phyloP scores from a whole-genome alignment of 306 rosid genomes.

The Mucuna pruriens region DNA sequence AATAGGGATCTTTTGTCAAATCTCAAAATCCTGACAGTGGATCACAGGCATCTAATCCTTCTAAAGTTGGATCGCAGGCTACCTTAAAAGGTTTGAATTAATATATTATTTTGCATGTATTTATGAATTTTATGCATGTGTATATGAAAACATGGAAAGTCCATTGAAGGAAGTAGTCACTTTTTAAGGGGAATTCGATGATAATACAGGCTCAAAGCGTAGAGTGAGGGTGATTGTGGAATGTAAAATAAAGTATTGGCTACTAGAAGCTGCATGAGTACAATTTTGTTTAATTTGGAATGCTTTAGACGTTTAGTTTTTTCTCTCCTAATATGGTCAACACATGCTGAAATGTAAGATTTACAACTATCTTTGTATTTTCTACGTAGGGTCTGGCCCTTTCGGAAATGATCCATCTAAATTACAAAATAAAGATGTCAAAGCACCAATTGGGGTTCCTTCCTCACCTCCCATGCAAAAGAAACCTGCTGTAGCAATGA shows the following conservation, averaged over 20 bases:
- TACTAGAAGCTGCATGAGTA: constrained; percentile 9
- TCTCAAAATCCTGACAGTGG: constrained; percentile 65
- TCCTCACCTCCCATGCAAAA: constrained; percentile 49
- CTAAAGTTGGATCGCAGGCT: constrained; percentile 54
- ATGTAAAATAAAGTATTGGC: constrained; percentile 13
- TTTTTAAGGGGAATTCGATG: neutral
- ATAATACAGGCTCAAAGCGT: neutral
- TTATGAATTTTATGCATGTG: constrained; percentile 16
- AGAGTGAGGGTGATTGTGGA: neutral
- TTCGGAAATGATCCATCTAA: constrained; percentile 59
- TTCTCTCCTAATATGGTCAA: constrained; percentile 23
- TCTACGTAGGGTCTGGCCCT: constrained; percentile 53
- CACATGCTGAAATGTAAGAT: constrained; percentile 9
- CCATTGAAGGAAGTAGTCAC: neutral
- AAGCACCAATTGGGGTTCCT: constrained; percentile 50
- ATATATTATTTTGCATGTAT: constrained; percentile 19
- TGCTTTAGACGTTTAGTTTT: constrained; percentile 26
- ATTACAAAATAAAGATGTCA: constrained; percentile 61
- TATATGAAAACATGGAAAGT: constrained; percentile 8
- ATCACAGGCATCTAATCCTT: constrained; percentile 59
- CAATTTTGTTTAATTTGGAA: neutral
- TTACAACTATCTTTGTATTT: constrained; percentile 25
- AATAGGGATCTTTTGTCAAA: constrained; percentile 63
- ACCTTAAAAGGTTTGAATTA: constrained; percentile 67
- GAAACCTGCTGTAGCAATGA: constrained; percentile 48